Percentiles rank a stretch among this genome's conserved stretches.
These are phyloP conservation scores for Podaxis sp. DNA, from an alignment of 768 basidiomycete genomes.

Conservation along the genomic window DNA sequence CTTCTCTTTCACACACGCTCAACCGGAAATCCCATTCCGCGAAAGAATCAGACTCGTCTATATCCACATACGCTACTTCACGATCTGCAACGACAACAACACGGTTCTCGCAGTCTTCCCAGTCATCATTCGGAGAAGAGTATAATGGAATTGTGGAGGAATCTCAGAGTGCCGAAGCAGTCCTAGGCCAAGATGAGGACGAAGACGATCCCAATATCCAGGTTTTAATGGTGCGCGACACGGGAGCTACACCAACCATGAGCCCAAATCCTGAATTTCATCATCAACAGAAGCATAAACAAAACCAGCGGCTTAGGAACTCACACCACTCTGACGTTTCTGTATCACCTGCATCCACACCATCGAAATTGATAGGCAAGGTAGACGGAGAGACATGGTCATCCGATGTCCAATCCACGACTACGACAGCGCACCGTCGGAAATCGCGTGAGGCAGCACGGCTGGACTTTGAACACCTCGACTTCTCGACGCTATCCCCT, in stretches of 20 bases:
- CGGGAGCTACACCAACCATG: constrained; percentile 48
- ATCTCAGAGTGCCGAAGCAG: neutral
- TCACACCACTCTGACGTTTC: neutral
- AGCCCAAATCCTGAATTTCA: constrained; percentile 48
- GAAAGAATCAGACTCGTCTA: constrained; percentile 29
- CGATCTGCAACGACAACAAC: constrained; percentile 25
- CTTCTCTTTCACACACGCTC: constrained; percentile 21
- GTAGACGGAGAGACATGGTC: constrained; percentile 14
- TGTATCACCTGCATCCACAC: neutral
- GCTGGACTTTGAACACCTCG: constrained; percentile 17
- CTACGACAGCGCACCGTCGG: constrained; percentile 20
- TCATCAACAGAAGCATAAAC: constrained; percentile 25
- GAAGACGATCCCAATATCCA: constrained; percentile 22
- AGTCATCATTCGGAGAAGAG: constrained; percentile 42
- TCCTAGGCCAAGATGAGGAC: constrained; percentile 15
- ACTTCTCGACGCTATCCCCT: constrained; percentile 12
- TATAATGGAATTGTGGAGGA: neutral
- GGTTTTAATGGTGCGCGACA: constrained; percentile 44
- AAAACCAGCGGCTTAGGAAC: constrained; percentile 9
- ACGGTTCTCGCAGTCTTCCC: constrained; percentile 44
- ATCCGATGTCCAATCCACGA: constrained; percentile 13
- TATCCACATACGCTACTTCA: constrained; percentile 22
- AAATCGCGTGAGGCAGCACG: constrained; percentile 21
- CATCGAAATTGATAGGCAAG: constrained; percentile 1
- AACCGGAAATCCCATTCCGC: constrained; percentile 20